Evolutionary conservation across 2,329 filamentous ascomycete species (phyloP).

Genomic region (Cytospora mali): DNA sequence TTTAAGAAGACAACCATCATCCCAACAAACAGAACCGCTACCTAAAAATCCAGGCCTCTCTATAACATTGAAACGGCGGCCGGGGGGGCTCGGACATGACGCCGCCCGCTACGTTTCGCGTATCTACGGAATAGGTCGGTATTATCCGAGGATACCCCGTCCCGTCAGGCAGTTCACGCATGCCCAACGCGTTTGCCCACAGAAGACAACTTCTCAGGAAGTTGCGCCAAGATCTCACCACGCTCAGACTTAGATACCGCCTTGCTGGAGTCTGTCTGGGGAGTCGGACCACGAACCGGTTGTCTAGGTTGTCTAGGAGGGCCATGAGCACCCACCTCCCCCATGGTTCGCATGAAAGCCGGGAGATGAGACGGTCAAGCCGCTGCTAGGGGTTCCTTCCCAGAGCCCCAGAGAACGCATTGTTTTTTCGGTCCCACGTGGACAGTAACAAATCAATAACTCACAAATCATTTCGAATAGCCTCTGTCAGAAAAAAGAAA

Average conservation of each 20-base stretch:
- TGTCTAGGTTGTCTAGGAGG: background rate
- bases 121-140: no score
- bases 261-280: background rate
- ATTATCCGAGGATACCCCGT: conserved; percentile 10
- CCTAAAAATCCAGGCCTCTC: background rate
- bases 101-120: no score
- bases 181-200: conserved; percentile 7
- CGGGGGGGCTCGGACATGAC: background rate
- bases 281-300: conserved; percentile 11
- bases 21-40: no score
- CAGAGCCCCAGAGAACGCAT: conserved; percentile 12
- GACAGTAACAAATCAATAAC: background rate
- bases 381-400: conserved; percentile 1
- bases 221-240: conserved; percentile 11
- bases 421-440: conserved; percentile 7
- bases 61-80: background rate
- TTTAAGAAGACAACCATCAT: no score
- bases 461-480: background rate
- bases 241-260: conserved; percentile 12
- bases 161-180: no score
- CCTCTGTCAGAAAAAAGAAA: no score
- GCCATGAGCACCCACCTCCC: conserved; percentile 8
- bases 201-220: no score
- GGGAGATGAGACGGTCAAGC: conserved; percentile 23
- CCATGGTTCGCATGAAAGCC: conserved; percentile 25